A percentile compares a stretch with the other conserved stretches of the same genome.
These are phyloP conservation scores for Vishniacozyma victoriae DNA, from an alignment of 768 basidiomycete genomes.

Conservation along the genomic window DNA sequence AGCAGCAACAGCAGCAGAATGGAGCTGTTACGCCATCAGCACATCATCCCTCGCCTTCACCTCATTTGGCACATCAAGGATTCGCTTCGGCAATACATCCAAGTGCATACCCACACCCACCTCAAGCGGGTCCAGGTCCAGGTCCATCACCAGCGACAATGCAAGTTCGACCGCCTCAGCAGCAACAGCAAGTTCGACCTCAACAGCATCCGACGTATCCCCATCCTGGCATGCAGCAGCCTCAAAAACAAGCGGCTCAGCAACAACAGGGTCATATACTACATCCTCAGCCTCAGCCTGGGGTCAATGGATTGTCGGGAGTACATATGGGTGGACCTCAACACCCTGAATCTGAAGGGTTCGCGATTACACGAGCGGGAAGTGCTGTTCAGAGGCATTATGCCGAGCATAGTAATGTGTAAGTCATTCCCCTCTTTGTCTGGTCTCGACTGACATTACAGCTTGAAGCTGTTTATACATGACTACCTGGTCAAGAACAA, in stretches of 20 bases:
- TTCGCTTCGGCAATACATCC: conserved; percentile 32
- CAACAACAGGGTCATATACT: conserved; percentile 18
- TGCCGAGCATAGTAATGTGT: conserved; percentile 1
- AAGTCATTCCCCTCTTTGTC: conserved; percentile 6
- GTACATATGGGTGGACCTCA: conserved; percentile 5
- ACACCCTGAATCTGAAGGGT: conserved; percentile 17
- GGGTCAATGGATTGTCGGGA: background rate
- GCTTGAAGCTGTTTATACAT: conserved; percentile 48
- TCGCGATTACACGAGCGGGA: conserved; percentile 27
- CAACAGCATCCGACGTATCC: conserved; percentile 13
- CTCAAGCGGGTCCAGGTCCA: conserved; percentile 11
- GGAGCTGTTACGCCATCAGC: conserved; percentile 26
- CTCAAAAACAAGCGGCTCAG: background rate
- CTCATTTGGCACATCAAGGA: conserved; percentile 34
- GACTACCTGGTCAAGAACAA: conserved; percentile 48
- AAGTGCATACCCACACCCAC: conserved; percentile 33
- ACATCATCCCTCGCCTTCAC: conserved; percentile 37
- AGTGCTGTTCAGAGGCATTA: conserved; percentile 14
- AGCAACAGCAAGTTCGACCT: background rate
- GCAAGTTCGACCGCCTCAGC: no score
- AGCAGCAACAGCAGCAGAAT: conserved; percentile 5
- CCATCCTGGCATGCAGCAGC: conserved; percentile 5
- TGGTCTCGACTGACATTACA: conserved; percentile 4
- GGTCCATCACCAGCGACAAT: no score
- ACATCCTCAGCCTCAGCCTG: background rate